Conservation (phyloP, 140 eudicot genomes). For the Bidens hawaiensis region DNA sequence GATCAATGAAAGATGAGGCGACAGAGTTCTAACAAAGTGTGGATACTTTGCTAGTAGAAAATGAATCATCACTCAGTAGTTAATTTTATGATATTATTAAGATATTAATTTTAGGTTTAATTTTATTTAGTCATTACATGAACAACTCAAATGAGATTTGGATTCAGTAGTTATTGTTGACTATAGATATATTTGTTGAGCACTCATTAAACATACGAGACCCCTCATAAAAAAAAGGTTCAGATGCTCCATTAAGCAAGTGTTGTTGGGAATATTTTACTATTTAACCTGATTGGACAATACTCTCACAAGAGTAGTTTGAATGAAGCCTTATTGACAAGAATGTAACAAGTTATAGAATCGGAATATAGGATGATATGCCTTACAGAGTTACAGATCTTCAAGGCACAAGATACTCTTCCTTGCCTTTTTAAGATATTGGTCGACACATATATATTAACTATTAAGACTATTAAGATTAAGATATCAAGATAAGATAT, state of each 20-base stretch:
- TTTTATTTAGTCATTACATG: too few species aligned
- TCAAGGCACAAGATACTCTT: background rate
- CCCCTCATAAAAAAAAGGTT: background rate
- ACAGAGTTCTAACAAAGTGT: too few species aligned
- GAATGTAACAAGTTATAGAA: background rate
- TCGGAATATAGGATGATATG: background rate
- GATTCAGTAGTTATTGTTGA: background rate
- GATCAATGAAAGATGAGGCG: too few species aligned
- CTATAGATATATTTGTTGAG: too few species aligned
- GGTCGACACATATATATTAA: too few species aligned
- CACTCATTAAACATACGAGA: background rate
- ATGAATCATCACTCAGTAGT: too few species aligned
- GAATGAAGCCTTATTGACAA: background rate
- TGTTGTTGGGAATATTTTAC: background rate
- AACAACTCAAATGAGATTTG: too few species aligned
- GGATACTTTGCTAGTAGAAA: too few species aligned
- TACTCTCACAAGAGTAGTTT: background rate
- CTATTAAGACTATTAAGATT: too few species aligned
- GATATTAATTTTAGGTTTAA: too few species aligned
- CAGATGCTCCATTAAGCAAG: background rate
- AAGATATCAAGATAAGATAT: too few species aligned
- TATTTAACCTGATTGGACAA: background rate
- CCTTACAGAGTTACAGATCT: background rate
- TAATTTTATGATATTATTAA: too few species aligned
- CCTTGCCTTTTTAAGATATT: background rate